Conservation (phyloP, 257 asterid species). For the Fraxinus cuspidata region DNA sequence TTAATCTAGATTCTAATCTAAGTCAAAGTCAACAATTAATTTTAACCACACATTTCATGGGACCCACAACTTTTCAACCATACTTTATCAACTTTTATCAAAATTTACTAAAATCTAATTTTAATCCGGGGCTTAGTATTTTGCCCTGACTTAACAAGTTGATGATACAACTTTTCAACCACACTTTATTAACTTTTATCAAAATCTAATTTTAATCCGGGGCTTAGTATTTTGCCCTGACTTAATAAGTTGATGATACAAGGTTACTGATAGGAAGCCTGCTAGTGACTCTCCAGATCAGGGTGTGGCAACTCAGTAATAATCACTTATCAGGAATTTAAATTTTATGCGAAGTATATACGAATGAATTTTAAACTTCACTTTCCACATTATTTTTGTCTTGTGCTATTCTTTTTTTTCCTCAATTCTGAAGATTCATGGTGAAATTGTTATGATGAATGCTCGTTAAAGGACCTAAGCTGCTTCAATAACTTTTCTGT, state of each 20-base stretch:
- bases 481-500: neutral
- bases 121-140: too few species aligned
- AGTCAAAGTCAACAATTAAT: too few species aligned
- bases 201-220: too few species aligned
- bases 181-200: too few species aligned
- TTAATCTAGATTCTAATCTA: too few species aligned
- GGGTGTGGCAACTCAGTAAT: constrained; percentile 25
- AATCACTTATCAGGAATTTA: neutral
- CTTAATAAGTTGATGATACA: constrained; percentile 14
- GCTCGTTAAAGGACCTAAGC: neutral
- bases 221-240: neutral
- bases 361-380: too few species aligned
- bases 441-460: neutral
- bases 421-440: neutral
- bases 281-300: constrained; percentile 33
- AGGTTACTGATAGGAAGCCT: constrained; percentile 36
- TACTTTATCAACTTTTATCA: too few species aligned
- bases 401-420: too few species aligned
- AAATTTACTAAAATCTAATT: too few species aligned
- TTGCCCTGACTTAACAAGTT: neutral
- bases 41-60: too few species aligned
- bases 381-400: neutral
- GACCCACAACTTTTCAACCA: too few species aligned
- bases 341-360: neutral
- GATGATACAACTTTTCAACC: constrained; percentile 7